Base-by-base conservation (phyloP, 23 red algal genomes). In the Rhodosorus marinus region DNA sequence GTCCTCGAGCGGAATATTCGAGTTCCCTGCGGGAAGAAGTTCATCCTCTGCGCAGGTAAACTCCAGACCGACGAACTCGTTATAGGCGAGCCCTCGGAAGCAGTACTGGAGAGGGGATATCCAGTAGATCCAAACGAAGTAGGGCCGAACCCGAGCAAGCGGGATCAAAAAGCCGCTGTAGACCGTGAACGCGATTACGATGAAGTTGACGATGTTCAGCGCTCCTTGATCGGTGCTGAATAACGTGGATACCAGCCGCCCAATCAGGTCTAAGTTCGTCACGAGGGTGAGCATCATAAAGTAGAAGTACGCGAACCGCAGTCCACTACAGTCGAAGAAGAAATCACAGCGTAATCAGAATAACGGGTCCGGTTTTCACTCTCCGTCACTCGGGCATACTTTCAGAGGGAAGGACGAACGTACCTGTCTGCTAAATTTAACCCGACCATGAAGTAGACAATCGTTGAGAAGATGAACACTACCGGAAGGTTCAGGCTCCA, bases 121-220 rank as follows among this genome's bases (percentile, higher is more conserved):
- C 85, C 85, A 93, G 64, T 93, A 93, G 11, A 93, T 40, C 85
- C 85, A 93, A 17, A 74, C 60, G 31, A 81, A 59, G 43, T 58
- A 93, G 23, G 35, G 55, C 26, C 72, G 71, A 17, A 93, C 69
- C 24, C n/a, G n/a, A n/a, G n/a, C n/a, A n/a, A n/a, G n/a, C n/a
- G 57, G 42, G 26, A 64, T 72, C 59, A 93, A 57, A 33, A 76
- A 93, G 1, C 85, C 85, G 22, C 34, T 31, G 30, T 66, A 66
- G 9, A 93, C 51, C 3, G 82, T 70, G 33, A 81, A 45, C 4
- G 82, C 29, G 34, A 93, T 93, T 0, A 80, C 75, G 2, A 74
- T 23, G 5, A 86, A 25, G 11, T 71, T 66, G 0, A 14, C 68
- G 29, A 75, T 4, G 14, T 57, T 71, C 15, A 54, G 23, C 29